phyloP scores from a whole-genome alignment of 441 rosid species.

The Mallotus japonicus region DNA sequence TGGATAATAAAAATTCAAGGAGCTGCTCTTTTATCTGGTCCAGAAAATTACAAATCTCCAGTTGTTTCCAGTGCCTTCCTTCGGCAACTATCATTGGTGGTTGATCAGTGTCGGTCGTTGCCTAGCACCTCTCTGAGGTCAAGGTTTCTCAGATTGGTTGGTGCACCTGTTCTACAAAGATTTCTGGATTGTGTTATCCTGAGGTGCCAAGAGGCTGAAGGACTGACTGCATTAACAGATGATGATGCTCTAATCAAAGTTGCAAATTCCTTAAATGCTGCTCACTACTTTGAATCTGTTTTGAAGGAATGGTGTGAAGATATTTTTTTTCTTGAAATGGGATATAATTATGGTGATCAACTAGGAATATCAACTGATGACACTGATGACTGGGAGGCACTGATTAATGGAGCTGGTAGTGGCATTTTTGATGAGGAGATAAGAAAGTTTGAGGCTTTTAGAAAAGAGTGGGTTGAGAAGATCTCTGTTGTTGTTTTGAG shows the following conservation, averaged over 20 bases:
- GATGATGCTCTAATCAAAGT: constrained; percentile 78
- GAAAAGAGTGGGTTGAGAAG: constrained; percentile 77
- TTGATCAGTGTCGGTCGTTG: constrained; percentile 69
- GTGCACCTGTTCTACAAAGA: constrained; percentile 48
- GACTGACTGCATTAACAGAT: constrained; percentile 82
- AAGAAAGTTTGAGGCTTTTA: constrained; percentile 54
- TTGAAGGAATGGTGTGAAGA: constrained; percentile 84
- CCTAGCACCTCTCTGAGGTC: constrained; percentile 56
- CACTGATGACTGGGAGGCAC: constrained; percentile 17
- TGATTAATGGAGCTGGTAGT: constrained; percentile 32
- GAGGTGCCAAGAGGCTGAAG: constrained; percentile 96
- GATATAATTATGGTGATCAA: constrained; percentile 38
- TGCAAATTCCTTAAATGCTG: constrained; percentile 63
- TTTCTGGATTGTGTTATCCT: constrained; percentile 63
- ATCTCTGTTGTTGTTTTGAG: constrained; percentile 66
- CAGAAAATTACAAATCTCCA: constrained; percentile 69
- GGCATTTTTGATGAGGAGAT: constrained; percentile 61
- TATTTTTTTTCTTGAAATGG: constrained; percentile 79
- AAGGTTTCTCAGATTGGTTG: constrained; percentile 68
- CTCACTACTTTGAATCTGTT: constrained; percentile 60
- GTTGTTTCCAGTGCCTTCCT: constrained; percentile 52
- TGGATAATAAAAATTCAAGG: constrained; percentile 74
- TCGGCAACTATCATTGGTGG: constrained; percentile 47
- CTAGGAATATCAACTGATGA: constrained; percentile 30
- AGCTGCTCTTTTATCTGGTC: constrained; percentile 44